These are phyloP conservation scores for Lachnellula subtilissima DNA, from an alignment of 2,329 filamentous ascomycete genomes.

Conservation along the genomic window DNA sequence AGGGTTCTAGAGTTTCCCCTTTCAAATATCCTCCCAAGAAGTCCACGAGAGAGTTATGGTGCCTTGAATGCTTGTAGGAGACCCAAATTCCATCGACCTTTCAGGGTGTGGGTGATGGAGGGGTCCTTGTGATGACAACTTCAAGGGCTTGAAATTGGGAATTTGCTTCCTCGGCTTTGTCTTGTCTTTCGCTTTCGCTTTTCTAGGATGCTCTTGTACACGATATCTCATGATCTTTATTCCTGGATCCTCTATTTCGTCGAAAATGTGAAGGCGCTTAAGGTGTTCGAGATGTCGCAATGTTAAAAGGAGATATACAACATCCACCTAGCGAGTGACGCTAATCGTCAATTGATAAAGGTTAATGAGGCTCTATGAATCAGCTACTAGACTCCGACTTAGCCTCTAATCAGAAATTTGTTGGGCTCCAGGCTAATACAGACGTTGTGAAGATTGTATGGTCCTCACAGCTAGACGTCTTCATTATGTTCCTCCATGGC, in stretches of 20 bases:
- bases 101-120: not conserved
- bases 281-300: not conserved
- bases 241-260: not conserved
- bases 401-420: not conserved
- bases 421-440: constrained; percentile 8
- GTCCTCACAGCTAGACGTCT: not conserved
- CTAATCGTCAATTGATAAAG: not conserved
- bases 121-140: not conserved
- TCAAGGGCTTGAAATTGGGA: not conserved
- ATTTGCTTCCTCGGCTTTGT: not conserved
- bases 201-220: not conserved
- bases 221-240: not conserved
- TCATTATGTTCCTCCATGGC: not conserved
- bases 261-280: not conserved
- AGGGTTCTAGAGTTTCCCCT: not conserved
- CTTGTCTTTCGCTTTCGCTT: not conserved
- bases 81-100: not conserved
- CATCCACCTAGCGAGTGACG: not conserved
- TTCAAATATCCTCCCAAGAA: not conserved
- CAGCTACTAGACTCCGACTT: not conserved
- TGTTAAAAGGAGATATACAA: not conserved
- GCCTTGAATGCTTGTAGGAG: constrained; percentile 5
- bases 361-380: not conserved
- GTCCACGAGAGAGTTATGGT: not conserved
- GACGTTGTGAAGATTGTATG: constrained; percentile 7